phyloP scores from a whole-genome alignment of 345 rosid species.

The Rhodamnia argentea region DNA sequence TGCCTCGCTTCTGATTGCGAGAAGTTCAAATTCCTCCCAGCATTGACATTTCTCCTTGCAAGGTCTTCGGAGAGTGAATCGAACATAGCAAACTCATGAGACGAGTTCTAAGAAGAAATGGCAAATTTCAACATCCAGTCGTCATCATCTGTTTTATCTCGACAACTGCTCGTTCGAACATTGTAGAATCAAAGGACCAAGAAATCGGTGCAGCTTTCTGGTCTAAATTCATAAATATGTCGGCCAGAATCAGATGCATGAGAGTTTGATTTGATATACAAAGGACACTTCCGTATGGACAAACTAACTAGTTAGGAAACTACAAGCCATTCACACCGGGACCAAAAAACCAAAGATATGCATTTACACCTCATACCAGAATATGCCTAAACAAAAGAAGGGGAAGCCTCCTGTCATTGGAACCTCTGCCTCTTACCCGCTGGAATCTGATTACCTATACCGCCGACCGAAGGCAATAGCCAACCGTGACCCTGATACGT shows the following conservation, averaged over 20 bases:
- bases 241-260: background rate
- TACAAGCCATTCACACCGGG: background rate
- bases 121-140: background rate
- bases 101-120: background rate
- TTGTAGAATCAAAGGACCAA: background rate
- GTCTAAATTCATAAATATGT: background rate
- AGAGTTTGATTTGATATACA: background rate
- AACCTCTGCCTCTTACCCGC: constrained; percentile 53
- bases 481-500: constrained; percentile 12
- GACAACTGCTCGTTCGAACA: background rate
- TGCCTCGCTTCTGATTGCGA: background rate
- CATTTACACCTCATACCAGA: constrained; percentile 17
- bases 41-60: background rate
- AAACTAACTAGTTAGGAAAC: background rate
- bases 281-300: background rate
- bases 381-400: background rate
- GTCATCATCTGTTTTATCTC: background rate
- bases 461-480: constrained; percentile 7
- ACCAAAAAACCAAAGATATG: background rate
- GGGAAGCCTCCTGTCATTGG: constrained; percentile 15
- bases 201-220: background rate
- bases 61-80: background rate
- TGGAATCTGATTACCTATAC: constrained; percentile 12
- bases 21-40: background rate
- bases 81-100: background rate